Evolutionary conservation across 1,139 yeast species (phyloP), one percentile per base, ranked within the genome.

Genomic region (Candida sp.): DNA sequence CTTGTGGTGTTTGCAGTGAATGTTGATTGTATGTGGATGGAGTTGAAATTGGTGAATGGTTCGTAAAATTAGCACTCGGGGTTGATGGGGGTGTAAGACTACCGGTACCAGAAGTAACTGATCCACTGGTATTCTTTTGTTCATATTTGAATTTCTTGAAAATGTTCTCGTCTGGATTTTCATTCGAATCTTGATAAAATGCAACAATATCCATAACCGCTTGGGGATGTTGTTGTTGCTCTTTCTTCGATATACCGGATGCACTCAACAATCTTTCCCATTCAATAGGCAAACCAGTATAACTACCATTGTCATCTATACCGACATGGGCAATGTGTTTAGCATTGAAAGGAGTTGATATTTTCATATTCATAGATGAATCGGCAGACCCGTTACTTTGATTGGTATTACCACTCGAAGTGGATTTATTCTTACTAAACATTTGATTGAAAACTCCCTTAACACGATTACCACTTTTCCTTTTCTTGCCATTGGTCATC

Each of bases 241-340:
- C 98, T 38, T 77, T 79, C 53, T 79, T 81, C 5, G 95, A 79
- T 42, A 93, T 88, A 36, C 98, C 98, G 60, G 90, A 84, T 15
- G 91, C 95, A 19, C 84, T 79, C 48, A 93, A 73, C 40, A 90
- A 70, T 47, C 80, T 76, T 54, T 88, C 93, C 99, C 99, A 93
- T 61, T 88, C 97, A 39, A 80, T 81, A 2, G 98, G 99, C 44
- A 91, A 73, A 2, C 97, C 98, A 2, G 93, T 87, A 57, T 86
- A 91, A 45, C 87, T 84, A 7, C 97, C 96, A 30, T 93, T 84
- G 53, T 82, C 84, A 61, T 91, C 93, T 46, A 87, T 84, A 21
- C 96, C 97, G 9, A 93, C 98, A 63, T 93, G 98, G 3, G 95
- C 89, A 35, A 89, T 87, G 59, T 90, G 96, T 56, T 88, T 85